These are phyloP conservation scores for Hypomontagnella submonticulosa DNA, from an alignment of 495 filamentous ascomycete genomes.

Conservation along the genomic window DNA sequence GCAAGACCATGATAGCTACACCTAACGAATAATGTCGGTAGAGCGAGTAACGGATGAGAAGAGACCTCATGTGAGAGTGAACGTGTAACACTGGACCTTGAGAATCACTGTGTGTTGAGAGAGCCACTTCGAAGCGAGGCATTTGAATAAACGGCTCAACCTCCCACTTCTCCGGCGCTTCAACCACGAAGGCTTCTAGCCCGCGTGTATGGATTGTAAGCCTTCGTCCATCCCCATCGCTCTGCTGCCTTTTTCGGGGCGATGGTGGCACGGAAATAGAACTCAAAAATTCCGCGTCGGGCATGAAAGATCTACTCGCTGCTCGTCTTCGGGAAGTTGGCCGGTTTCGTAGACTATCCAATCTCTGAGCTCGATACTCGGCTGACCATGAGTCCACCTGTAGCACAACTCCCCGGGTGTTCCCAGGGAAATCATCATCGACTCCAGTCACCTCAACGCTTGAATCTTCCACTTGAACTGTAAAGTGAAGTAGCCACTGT, in stretches of 20 bases:
- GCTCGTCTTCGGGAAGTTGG: conserved; percentile 66
- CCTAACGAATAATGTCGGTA: conserved; percentile 94
- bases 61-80: conserved; percentile 78
- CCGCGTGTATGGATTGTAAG: conserved; percentile 82
- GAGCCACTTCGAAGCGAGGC: conserved; percentile 85
- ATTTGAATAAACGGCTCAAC: conserved; percentile 86
- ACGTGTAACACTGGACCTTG: conserved; percentile 89
- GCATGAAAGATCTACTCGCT: conserved; percentile 65
- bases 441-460: conserved; percentile 91
- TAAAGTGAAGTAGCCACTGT: conserved; percentile 83
- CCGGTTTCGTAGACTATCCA: conserved; percentile 63
- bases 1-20: conserved; percentile 79
- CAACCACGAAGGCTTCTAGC: conserved; percentile 88
- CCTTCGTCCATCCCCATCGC: conserved; percentile 83
- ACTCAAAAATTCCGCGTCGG: conserved; percentile 67
- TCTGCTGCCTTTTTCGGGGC: conserved; percentile 64
- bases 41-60: conserved; percentile 89
- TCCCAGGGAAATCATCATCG: conserved; percentile 80
- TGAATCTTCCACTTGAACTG: conserved; percentile 87
- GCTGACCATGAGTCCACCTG: conserved; percentile 91
- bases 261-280: conserved; percentile 70
- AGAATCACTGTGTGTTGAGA: conserved; percentile 84
- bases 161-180: conserved; percentile 85
- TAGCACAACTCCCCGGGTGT: conserved; percentile 81
- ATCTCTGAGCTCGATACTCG: conserved; percentile 86